Evolutionary conservation across 78 protist genomes (phyloP), one percentile per base, ranked within the genome.

Genomic region (Parvularia atlantis): DNA sequence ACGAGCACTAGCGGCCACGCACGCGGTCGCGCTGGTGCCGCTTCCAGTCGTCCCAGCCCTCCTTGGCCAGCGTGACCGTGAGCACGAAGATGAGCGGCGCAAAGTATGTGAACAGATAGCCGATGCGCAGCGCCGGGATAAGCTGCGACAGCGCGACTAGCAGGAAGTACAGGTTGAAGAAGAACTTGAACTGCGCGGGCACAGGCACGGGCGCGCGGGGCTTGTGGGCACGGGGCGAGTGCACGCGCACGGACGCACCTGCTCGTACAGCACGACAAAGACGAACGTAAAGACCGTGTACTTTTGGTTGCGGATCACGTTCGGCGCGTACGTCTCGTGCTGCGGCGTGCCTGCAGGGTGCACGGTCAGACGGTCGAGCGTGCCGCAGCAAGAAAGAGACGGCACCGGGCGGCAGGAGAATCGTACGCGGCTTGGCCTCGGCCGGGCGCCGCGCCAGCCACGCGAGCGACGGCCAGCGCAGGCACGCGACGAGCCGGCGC

Each of bases 221-320:
- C n/a, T n/a, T n/a, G n/a, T n/a, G n/a, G n/a, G n/a, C n/a, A n/a
- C n/a, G n/a, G n/a, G n/a, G n/a, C n/a, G n/a, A n/a, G n/a, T n/a
- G n/a, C n/a, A n/a, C n/a, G n/a, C n/a, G n/a, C n/a, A n/a, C n/a
- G n/a, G n/a, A n/a, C n/a, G n/a, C n/a, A n/a, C n/a, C n/a, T n/a
- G n/a, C 70, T 80, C 83, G n/a, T 33, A 75, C 35, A 88, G 79
- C n/a, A 68, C 77, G n/a, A 63, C 3, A 1, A 80, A 80, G 26
- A 84, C 43, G 69, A 88, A 88, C 7, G 75, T 65, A 33, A 64
- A 1, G 11, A 64, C 14, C 6, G 48, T 66, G 79, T 88, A 88
- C 64, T 71, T 75, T 0, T 66, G 39, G n/a, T 80, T 82, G 35
- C 69, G 33, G 14, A 89, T 68, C 13, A 56, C 76, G 24, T 71